These are phyloP conservation scores for Lentinula novae-zelandiae DNA, from an alignment of 1,284 basidiomycete genomes.

Conservation along the genomic window DNA sequence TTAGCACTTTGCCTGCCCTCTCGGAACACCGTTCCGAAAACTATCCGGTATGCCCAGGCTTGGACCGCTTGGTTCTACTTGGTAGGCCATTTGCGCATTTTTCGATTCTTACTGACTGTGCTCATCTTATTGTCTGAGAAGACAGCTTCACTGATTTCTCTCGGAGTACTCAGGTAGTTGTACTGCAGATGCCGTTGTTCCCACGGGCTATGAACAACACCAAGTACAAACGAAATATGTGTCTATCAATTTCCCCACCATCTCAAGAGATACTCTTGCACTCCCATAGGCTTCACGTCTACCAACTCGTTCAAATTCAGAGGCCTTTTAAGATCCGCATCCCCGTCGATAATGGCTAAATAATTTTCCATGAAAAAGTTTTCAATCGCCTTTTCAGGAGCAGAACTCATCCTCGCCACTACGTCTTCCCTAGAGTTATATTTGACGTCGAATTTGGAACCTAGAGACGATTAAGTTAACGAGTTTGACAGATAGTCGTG, in stretches of 20 bases:
- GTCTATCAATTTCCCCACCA: conserved; percentile 3
- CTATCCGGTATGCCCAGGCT: no score
- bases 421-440: conserved; percentile 1
- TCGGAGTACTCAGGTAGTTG: no score
- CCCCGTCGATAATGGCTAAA: background rate
- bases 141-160: no score
- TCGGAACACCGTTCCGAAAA: no score
- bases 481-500: background rate
- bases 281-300: conserved; percentile 5
- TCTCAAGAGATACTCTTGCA: conserved; percentile 1
- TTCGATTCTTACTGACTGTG: no score
- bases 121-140: no score
- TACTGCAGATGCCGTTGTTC: no score
- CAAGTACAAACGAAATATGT: background rate
- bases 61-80: no score
- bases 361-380: background rate
- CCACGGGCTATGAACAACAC: no score
- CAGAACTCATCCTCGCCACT: background rate
- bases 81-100: no score
- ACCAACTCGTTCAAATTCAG: conserved; percentile 6
- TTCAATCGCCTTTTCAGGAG: background rate
- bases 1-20: background rate
- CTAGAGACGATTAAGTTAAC: background rate
- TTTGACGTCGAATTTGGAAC: conserved; percentile 1
- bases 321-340: background rate